Base-by-base conservation (phyloP, 441 rosid genomes). In the Bruguiera hainesii region DNA sequence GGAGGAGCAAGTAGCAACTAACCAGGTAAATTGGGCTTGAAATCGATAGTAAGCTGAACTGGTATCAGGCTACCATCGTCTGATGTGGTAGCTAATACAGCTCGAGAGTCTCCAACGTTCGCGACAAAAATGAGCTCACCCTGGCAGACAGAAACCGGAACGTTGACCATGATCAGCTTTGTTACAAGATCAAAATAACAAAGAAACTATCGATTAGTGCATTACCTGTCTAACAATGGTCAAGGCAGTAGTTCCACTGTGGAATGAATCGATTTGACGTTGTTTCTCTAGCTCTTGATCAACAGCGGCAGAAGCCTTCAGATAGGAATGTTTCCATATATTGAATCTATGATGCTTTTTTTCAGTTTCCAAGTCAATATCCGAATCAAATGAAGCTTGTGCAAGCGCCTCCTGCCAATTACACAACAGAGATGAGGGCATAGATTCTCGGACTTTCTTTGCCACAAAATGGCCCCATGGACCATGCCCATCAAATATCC, bases 391-490 rank as follows among this genome's bases (percentile, higher is more conserved):
- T 3, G 86, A 81, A 39, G 82, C 63, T 56, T 78, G 82, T 71
- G 87, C 83, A 18, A 89, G 80, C 68, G 83, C 76, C 80, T 89
- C 96, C 76, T 91, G 96, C 99, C 96, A 89, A 73, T 85, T 83
- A 69, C 84, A 80, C 59, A 94, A 84, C 72, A 94, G 70, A 49
- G 79, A 80, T 18, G 82, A 31, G 39, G 93, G 91, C 93, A 94
- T 76, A 1, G 91, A 82, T 71, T 94, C 84, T 16, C 96, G 74
- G 48, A 94, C 98, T 80, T 72, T 86, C 71, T 91, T 91, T 2
- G 99, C 84, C 33, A 94, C 99, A 35, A 66, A 91, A 75, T 94
- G 99, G 16, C 99, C 99, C 98, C 99, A 91, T 0, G 87, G 86
- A 66, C 98, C 99, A 33, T 91, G 99, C 64, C 99, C 97, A 66